Base-by-base conservation (phyloP, 2,329 filamentous ascomycete species). In the Scortechinia acanthostroma region DNA sequence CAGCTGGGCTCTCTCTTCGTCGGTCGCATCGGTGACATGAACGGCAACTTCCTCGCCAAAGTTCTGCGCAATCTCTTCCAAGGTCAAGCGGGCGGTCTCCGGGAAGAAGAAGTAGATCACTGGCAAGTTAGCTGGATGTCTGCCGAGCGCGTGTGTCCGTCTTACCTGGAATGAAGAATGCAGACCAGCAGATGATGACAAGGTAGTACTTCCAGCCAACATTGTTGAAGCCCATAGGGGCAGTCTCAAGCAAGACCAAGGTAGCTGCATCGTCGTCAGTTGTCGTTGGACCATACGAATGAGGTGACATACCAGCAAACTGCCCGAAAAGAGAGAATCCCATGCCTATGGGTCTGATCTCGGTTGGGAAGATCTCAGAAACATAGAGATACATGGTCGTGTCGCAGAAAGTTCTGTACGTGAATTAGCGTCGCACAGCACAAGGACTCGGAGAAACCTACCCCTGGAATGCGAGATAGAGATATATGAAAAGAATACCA, bases 1-100 rank as follows among this genome's bases (percentile, higher is more conserved):
- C 15, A 58, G 44, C 16, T 48, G 53, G 33, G 50, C 51, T 20
- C 56, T 58, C 48, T 65, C 59, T 33, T 64, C 62, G 14, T 68
- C 68, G 1, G 62, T 64, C 0, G 64, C 62, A 49, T 69, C 64
- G 3, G 63, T 69, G 4, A 71, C 52, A 40, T 69, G 58, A 3
- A 73, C 64, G 1, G 69, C 69, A 4, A 74, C 68, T 20, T 74
- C 69, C 43, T 76, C 71, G 4, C 71, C 72, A 45, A 75, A 72
- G 43, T 64, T 64, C 45, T 62, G 54, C 14, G 59, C 63, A 20
- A 73, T 65, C 48, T 72, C 68, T 47, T 73, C 70, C 6, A 72
- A 53, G 0, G 65, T 66, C 33, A 70, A 53, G 13, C 57, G 56
- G 2, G 64, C 64, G 3, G 65, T 68, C 48, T 68, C 65, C 1